A percentile compares a stretch with the other conserved stretches of the same genome.
Conservation (phyloP, 2,329 filamentous ascomycete genomes). For the Eutypella sp. region DNA sequence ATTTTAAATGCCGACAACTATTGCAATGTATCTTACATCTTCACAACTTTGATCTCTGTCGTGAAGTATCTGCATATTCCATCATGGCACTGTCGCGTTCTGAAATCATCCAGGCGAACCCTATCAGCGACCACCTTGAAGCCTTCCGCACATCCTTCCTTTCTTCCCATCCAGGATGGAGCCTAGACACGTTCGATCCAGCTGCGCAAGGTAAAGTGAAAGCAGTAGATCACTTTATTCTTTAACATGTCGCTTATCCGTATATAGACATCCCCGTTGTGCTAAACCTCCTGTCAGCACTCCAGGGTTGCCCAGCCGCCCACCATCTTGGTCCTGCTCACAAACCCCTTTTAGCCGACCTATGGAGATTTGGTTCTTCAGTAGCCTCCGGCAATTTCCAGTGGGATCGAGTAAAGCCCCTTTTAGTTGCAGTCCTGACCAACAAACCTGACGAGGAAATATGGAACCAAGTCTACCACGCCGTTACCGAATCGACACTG, state of each 20-base stretch:
- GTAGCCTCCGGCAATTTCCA: constrained; percentile 7
- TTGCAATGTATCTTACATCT: too few species aligned
- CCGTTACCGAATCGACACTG: constrained; percentile 31
- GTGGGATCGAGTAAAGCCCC: constrained; percentile 25
- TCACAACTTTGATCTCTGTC: too few species aligned
- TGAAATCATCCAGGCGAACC: constrained; percentile 21
- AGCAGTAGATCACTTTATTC: too few species aligned
- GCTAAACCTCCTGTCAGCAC: too few species aligned
- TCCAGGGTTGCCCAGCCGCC: too few species aligned
- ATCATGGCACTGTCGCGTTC: too few species aligned
- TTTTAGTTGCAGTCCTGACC: constrained; percentile 25
- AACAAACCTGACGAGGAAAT: constrained; percentile 25
- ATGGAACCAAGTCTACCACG: constrained; percentile 32
- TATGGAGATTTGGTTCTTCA: constrained; percentile 11
- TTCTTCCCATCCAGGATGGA: constrained; percentile 9
- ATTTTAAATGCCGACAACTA: too few species aligned
- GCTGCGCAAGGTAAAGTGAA: not conserved
- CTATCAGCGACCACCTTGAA: constrained; percentile 25
- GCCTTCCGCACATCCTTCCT: constrained; percentile 19
- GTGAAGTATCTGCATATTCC: too few species aligned
- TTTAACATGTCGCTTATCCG: too few species aligned
- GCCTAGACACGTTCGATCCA: not conserved
- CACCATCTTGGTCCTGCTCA: constrained; percentile 10
- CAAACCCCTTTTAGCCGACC: not conserved
- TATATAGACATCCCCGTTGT: too few species aligned